Evolutionary conservation across 306 rosid species (phyloP).

Genomic region (Dryas octopetala): DNA sequence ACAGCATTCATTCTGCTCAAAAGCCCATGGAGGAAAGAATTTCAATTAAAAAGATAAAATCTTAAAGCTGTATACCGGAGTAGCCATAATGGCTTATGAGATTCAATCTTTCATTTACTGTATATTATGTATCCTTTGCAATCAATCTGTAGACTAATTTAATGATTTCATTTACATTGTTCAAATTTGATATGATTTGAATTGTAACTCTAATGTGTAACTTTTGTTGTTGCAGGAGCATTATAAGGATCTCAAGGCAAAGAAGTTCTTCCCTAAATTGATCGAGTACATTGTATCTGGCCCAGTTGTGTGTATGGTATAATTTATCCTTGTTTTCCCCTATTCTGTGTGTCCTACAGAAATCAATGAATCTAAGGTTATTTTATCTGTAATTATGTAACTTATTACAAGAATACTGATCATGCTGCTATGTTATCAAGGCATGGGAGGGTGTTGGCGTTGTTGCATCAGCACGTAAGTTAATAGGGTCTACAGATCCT

Average conservation of each 20-base stretch:
- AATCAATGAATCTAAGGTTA: conserved; percentile 20
- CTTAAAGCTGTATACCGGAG: background rate
- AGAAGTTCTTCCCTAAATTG: conserved; percentile 79
- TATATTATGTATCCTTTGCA: background rate
- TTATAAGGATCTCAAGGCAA: conserved; percentile 82
- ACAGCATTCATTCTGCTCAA: background rate
- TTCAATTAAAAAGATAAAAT: background rate
- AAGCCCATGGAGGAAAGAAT: background rate
- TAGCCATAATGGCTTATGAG: background rate
- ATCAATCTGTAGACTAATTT: background rate
- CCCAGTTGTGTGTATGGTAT: conserved; percentile 96
- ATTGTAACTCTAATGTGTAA: background rate
- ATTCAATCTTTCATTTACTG: background rate
- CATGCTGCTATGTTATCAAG: conserved; percentile 43
- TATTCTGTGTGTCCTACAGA: background rate
- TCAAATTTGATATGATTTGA: background rate
- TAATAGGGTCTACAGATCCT: conserved; percentile 90
- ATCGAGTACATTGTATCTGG: conserved; percentile 93
- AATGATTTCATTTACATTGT: background rate
- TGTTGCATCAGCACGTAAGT: conserved; percentile 92
- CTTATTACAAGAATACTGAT: conserved; percentile 17
- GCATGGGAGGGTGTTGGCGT: conserved; percentile 99
- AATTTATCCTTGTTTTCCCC: conserved; percentile 16
- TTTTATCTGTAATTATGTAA: background rate
- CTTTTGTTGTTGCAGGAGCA: conserved; percentile 69